Evolutionary conservation across 139 green algal genomes (phyloP), one percentile per base, ranked within the genome.

Genomic region (Coccomyxa sp.): DNA sequence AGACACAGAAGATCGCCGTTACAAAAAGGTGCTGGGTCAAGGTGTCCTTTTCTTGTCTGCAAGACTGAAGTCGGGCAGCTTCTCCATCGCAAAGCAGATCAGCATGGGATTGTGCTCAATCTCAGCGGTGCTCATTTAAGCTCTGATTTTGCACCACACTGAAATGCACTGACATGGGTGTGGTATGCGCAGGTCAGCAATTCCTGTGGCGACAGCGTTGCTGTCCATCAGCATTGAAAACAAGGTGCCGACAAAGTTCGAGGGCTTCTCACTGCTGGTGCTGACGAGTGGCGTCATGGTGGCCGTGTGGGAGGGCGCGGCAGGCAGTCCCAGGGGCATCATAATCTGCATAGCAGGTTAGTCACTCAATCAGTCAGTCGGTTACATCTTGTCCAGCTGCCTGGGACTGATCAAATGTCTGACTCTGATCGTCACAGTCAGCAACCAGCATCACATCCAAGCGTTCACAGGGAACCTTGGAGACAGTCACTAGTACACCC

Each of bases 281-380:
- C 85, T 94, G 15, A 89, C 87, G 0, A 13, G 82, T 25, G 91
- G 91, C 27, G 91, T 94, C n/a, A 91, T 92, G 88, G 51, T 91
- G 30, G 77, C 87, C 32, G 87, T 94, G 28, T 91, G 82, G 83
- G 90, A 93, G 81, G 90, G 90, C 51, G 78, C 81, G 1, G 77
- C 87, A 13, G 91, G 89, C 71, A 88, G 81, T 25, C 76, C 81
- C 12, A 76, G 75, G 23, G 88, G 88, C 51, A 85, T 94, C n/a
- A 21, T 79, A 27, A 81, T 91, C n/a, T 91, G 87, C 84, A 75
- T 91, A 7, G 57, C 81, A 14, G 90, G 84, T 66, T 90, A 85
- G 27, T n/a, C 76, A 0, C 60, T 76, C 67, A n/a, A n/a, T n/a
- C n/a, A n/a, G n/a, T n/a, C n/a, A n/a, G n/a, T n/a, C n/a, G n/a